These are phyloP conservation scores for Cordyceps cateniannulata DNA, from an alignment of 2,329 filamentous ascomycete genomes.

Conservation along the genomic window DNA sequence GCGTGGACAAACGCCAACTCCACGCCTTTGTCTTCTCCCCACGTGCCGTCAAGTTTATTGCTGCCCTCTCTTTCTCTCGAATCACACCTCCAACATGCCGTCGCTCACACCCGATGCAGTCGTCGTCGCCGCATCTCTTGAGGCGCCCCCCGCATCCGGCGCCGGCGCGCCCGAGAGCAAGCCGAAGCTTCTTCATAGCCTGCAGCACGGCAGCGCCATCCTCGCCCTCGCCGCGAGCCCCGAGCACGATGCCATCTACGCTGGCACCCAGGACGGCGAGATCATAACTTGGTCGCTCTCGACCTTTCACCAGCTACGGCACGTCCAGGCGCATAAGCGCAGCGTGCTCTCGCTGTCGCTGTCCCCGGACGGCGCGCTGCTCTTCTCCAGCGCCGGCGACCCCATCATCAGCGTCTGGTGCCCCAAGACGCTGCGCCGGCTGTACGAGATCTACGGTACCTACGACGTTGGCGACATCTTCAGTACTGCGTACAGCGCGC, in stretches of 20 bases:
- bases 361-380: conserved; percentile 63
- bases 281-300: conserved; percentile 87
- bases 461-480: conserved; percentile 96
- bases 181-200: conserved; percentile 66
- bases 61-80: not conserved
- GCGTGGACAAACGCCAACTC: not conserved
- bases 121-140: not conserved
- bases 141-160: not conserved
- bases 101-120: conserved; percentile 1
- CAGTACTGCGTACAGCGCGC: conserved; percentile 80
- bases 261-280: conserved; percentile 88
- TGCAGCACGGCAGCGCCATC: conserved; percentile 72
- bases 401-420: conserved; percentile 94
- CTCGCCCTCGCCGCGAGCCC: conserved; percentile 77
- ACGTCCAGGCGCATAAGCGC: conserved; percentile 83
- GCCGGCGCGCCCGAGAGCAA: conserved; percentile 14
- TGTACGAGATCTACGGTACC: conserved; percentile 86
- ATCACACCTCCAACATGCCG: not conserved
- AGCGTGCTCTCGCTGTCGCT: conserved; percentile 83
- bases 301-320: conserved; percentile 73
- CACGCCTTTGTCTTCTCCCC: not conserved
- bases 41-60: not conserved
- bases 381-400: conserved; percentile 92
- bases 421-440: conserved; percentile 64
- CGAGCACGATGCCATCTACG: conserved; percentile 73